Evolutionary conservation across 2,329 filamentous ascomycete genomes (phyloP).

Genomic region (Aspergillus brunneoviolaceus): DNA sequence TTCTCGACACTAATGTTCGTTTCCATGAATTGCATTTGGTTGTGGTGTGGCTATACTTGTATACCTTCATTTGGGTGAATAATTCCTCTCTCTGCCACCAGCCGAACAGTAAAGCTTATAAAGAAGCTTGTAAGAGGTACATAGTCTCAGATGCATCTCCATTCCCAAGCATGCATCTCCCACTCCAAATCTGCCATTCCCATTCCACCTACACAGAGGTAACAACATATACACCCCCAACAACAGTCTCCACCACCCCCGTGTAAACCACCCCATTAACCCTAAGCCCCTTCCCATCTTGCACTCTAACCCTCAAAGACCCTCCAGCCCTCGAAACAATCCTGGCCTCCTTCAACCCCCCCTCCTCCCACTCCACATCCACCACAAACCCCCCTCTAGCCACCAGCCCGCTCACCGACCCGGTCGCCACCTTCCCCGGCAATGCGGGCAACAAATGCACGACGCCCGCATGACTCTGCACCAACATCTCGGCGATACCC

Average conservation of each 20-base stretch:
- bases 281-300: background rate
- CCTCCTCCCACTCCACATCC: conserved; percentile 34
- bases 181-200: no score
- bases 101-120: no score
- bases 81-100: no score
- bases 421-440: conserved; percentile 30
- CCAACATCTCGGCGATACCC: conserved; percentile 46
- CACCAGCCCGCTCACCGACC: conserved; percentile 32
- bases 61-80: no score
- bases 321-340: conserved; percentile 2
- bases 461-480: conserved; percentile 40
- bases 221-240: conserved; percentile 9
- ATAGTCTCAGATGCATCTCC: no score
- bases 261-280: conserved; percentile 6
- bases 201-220: background rate
- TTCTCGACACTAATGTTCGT: no score
- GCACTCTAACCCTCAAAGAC: conserved; percentile 3
- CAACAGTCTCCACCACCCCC: background rate
- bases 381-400: conserved; percentile 37
- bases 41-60: no score
- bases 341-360: conserved; percentile 12
- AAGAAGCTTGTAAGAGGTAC: no score
- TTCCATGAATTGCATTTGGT: no score
- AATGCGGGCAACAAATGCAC: conserved; percentile 39
- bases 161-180: no score